Percentiles rank a stretch among this genome's conserved stretches.
phyloP scores from a whole-genome alignment of 192 early-diverging fungal genomes.

The Powellomyces hirtus region DNA sequence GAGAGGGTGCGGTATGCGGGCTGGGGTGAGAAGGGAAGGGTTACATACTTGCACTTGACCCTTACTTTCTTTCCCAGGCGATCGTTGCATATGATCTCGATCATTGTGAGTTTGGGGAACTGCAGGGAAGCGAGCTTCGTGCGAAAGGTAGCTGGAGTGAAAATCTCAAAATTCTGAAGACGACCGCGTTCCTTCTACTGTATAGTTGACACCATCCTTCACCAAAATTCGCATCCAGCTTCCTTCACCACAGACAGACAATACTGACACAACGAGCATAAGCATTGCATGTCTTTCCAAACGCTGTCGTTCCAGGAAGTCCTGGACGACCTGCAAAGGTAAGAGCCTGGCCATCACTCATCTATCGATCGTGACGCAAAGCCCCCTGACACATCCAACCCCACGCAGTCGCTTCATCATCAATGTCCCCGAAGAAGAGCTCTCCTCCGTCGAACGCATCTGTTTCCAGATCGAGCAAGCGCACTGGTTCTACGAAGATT shows the following conservation, averaged over 20 bases:
- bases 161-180: neutral
- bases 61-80: constrained; percentile 86
- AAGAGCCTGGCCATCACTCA: constrained; percentile 7
- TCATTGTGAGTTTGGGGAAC: neutral
- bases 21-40: neutral
- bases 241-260: too few relatives aligned
- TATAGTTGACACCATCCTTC: too few relatives aligned
- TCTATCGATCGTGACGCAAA: neutral
- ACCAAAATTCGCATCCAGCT: too few relatives aligned
- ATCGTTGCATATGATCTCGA: constrained; percentile 76
- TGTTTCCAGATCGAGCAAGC: constrained; percentile 99
- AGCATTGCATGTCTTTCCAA: constrained; percentile 39
- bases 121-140: neutral
- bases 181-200: too few relatives aligned
- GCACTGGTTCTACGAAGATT: constrained; percentile 99
- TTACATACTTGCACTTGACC: constrained; percentile 78
- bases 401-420: constrained; percentile 88
- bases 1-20: neutral
- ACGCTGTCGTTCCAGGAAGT: constrained; percentile 71
- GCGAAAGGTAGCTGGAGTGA: neutral
- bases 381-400: neutral
- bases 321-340: constrained; percentile 86
- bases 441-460: constrained; percentile 90
- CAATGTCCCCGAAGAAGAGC: constrained; percentile 95
- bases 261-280: too few relatives aligned